phyloP scores from a whole-genome alignment of 805 yeast genomes.

The Torulaspora gathmanii region DNA sequence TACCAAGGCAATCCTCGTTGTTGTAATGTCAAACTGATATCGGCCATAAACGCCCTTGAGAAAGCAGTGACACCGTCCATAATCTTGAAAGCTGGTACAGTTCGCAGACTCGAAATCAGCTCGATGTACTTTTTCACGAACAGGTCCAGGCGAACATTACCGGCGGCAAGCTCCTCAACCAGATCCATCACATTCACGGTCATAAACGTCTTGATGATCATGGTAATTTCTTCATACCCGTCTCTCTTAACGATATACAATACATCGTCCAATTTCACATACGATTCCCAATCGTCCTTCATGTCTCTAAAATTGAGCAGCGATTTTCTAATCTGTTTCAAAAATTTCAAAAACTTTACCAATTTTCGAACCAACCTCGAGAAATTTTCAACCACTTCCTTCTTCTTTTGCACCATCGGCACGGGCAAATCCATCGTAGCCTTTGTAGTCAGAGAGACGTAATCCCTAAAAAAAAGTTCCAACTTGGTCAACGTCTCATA shows the following conservation, averaged over 20 bases:
- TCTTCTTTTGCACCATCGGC: slow-evolving; percentile 47
- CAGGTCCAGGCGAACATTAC: slow-evolving; percentile 12
- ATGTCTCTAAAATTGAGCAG: slow-evolving; percentile 37
- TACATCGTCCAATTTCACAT: slow-evolving; percentile 39
- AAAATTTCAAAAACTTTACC: slow-evolving; percentile 49
- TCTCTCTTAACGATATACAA: slow-evolving; percentile 22
- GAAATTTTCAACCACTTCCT: slow-evolving; percentile 51
- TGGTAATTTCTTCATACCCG: slow-evolving; percentile 13
- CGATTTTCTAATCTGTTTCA: slow-evolving; percentile 46
- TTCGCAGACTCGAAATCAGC: slow-evolving; percentile 16
- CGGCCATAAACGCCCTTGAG: slow-evolving; percentile 28
- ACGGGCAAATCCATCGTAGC: slow-evolving; percentile 47
- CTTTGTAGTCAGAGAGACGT: slow-evolving; percentile 42
- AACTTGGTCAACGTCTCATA: slow-evolving; percentile 50
- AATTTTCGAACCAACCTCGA: slow-evolving; percentile 50
- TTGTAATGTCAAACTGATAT: slow-evolving; percentile 17
- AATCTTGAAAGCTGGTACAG: slow-evolving; percentile 17
- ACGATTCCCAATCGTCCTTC: slow-evolving; percentile 53
- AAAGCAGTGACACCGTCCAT: slow-evolving; percentile 25
- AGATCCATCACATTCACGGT: slow-evolving; percentile 9
- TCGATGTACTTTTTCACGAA: slow-evolving; percentile 14
- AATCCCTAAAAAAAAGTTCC: slow-evolving; percentile 47
- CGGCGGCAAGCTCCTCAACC: slow-evolving; percentile 10
- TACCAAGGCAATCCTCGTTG: slow-evolving; percentile 17
- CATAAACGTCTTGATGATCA: slow-evolving; percentile 18